Percentiles rank a stretch among this genome's conserved stretches.
phyloP scores from a whole-genome alignment of 495 filamentous ascomycete species.

The Aspergillus funiculosus region DNA sequence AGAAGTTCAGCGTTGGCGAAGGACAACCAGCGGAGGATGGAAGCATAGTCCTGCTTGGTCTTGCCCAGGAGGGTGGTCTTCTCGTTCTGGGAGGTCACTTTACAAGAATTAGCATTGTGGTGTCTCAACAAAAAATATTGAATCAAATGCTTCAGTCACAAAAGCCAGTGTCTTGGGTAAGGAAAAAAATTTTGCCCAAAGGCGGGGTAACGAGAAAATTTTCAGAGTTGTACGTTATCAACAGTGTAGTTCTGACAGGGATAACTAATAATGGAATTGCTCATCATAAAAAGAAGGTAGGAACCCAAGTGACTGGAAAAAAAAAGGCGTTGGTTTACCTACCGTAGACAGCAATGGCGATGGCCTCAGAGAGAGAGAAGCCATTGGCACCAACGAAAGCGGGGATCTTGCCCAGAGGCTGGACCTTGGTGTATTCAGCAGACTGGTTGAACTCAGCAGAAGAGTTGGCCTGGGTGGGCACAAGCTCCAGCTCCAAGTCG shows the following conservation, averaged over 20 bases:
- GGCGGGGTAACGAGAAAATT: conserved; percentile 31
- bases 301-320: conserved; percentile 3
- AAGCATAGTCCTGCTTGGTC: conserved; percentile 99
- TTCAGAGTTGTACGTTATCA: conserved; percentile 67
- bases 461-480: conserved; percentile 53
- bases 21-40: conserved; percentile 96
- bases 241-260: conserved; percentile 94
- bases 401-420: conserved; percentile 84
- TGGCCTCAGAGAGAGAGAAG: conserved; percentile 79
- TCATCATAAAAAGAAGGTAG: conserved; percentile 64
- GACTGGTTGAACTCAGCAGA: conserved; percentile 32
- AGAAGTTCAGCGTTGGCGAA: conserved; percentile 84
- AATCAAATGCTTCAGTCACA: conserved; percentile 14
- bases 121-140: conserved; percentile 4
- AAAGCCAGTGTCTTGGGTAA: conserved; percentile 1
- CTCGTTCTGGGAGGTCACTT: conserved; percentile 99
- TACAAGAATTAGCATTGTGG: conserved; percentile 24
- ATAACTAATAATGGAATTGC: conserved; percentile 83
- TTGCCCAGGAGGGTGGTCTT: conserved; percentile 98
- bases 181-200: conserved; percentile 23
- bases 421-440: conserved; percentile 76
- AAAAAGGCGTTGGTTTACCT: conserved; percentile 41
- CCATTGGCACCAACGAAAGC: conserved; percentile 91
- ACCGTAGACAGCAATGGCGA: conserved; percentile 97
- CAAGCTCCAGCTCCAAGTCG: conserved; percentile 80